Evolutionary conservation across 2,329 filamentous ascomycete species (phyloP).

Genomic region (Neurospora crassa): DNA sequence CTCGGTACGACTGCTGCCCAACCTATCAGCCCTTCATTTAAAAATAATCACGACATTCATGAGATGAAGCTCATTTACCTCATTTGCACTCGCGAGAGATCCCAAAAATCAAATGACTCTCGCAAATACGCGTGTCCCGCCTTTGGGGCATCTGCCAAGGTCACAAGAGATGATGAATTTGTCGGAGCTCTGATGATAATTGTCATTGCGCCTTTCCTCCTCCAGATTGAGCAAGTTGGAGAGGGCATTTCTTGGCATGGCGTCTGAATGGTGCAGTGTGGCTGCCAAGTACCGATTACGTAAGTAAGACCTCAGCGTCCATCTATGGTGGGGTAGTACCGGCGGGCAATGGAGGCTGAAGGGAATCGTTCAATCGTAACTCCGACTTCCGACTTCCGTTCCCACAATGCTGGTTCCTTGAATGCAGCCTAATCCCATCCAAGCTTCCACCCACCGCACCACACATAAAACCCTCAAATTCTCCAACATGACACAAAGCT

Average conservation of each 20-base stretch:
- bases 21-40: not conserved
- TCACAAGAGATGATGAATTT: not conserved
- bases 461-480: constrained; percentile 2
- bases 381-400: not conserved
- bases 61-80: not conserved
- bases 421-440: not conserved
- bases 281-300: not conserved
- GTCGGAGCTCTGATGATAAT: not conserved
- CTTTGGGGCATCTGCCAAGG: not conserved
- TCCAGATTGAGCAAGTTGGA: not conserved
- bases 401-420: too few relatives aligned
- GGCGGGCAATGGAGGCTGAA: not conserved
- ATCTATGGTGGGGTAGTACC: not conserved
- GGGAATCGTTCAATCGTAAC: not conserved
- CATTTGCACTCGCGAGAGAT: not conserved
- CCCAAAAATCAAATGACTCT: not conserved
- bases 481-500: constrained; percentile 24
- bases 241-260: not conserved
- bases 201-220: not conserved
- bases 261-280: not conserved
- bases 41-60: not conserved
- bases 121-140: not conserved
- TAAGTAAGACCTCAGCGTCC: not conserved
- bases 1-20: not conserved
- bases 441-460: not conserved